phyloP scores from a whole-genome alignment of 208 protist species.

The Wallacemonas sp. region DNA sequence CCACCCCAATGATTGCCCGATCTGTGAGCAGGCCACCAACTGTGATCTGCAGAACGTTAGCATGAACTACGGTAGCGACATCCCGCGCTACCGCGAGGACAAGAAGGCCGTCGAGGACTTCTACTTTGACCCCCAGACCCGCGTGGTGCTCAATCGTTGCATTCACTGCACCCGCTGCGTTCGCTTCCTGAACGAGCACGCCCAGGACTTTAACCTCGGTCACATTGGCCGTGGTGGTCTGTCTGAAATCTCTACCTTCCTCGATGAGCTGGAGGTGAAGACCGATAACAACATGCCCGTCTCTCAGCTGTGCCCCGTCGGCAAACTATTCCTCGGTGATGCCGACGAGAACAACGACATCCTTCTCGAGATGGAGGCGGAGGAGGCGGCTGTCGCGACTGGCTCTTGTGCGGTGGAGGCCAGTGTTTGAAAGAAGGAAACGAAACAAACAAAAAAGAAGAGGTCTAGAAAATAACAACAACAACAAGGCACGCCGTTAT shows the following conservation, averaged over 20 bases:
- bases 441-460: conserved; percentile 1
- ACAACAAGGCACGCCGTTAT: neutral
- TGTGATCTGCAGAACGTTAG: conserved; percentile 97
- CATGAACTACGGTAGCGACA: conserved; percentile 91
- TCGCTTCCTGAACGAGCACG: conserved; percentile 95
- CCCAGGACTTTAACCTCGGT: conserved; percentile 94
- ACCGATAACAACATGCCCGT: conserved; percentile 90
- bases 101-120: conserved; percentile 95
- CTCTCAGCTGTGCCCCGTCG: conserved; percentile 88
- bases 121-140: conserved; percentile 95
- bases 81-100: conserved; percentile 88
- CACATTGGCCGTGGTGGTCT: conserved; percentile 94
- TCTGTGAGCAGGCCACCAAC: conserved; percentile 97
- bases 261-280: conserved; percentile 91
- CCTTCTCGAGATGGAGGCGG: conserved; percentile 52
- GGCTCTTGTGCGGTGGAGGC: neutral
- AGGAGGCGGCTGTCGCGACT: conserved; percentile 19
- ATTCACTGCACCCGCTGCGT: conserved; percentile 98
- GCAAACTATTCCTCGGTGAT: conserved; percentile 76
- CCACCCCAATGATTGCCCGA: conserved; percentile 96
- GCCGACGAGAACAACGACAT: conserved; percentile 86
- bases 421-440: conserved; percentile 1
- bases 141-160: conserved; percentile 96
- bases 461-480: conserved; percentile 15
- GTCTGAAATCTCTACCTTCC: conserved; percentile 93